A percentile compares a stretch with the other conserved stretches of the same genome.
These are phyloP conservation scores for Ganoderma sp. DNA, from an alignment of 1,284 basidiomycete genomes.

Conservation along the genomic window DNA sequence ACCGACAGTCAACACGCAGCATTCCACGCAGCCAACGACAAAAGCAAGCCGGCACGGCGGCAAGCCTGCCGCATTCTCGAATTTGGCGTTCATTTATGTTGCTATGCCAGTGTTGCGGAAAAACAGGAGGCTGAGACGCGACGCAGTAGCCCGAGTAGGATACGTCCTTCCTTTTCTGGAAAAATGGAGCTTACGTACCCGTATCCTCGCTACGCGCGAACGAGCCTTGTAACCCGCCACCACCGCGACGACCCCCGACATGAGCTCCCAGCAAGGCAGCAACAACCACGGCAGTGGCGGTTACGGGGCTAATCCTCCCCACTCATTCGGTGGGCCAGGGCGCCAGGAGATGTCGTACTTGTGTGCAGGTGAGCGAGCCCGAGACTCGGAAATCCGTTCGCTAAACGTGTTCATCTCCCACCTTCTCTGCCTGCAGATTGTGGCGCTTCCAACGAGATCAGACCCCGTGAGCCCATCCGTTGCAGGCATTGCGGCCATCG, in stretches of 20 bases:
- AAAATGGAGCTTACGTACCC: slow-evolving; percentile 6
- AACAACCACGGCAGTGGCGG: slow-evolving; percentile 31
- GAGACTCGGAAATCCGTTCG: slow-evolving; percentile 1
- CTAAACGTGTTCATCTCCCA: slow-evolving; percentile 2
- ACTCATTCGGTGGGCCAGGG: slow-evolving; percentile 44
- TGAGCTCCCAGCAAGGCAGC: slow-evolving; percentile 52
- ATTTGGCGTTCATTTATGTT: neutral
- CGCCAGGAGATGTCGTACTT: slow-evolving; percentile 86
- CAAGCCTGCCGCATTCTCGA: neutral
- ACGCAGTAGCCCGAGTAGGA: neutral
- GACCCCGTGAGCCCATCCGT: slow-evolving; percentile 92
- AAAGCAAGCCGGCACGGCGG: neutral
- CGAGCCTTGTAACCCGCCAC: slow-evolving; percentile 22
- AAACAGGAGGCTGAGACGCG: neutral
- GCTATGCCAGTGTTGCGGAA: slow-evolving; percentile 4
- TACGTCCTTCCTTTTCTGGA: neutral
- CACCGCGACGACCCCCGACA: slow-evolving; percentile 34
- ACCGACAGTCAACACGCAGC: neutral
- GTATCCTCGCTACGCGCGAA: slow-evolving; percentile 9
- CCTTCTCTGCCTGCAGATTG: slow-evolving; percentile 67
- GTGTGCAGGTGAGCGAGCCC: slow-evolving; percentile 76
- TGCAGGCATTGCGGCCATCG: slow-evolving; percentile 98
- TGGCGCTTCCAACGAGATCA: slow-evolving; percentile 92
- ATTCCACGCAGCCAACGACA: neutral
- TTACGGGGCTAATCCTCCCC: slow-evolving; percentile 13